Evolutionary conservation across 257 asterid species (phyloP), one percentile per base, ranked within the genome.

Genomic region (Ocimum tenuiflorum): DNA sequence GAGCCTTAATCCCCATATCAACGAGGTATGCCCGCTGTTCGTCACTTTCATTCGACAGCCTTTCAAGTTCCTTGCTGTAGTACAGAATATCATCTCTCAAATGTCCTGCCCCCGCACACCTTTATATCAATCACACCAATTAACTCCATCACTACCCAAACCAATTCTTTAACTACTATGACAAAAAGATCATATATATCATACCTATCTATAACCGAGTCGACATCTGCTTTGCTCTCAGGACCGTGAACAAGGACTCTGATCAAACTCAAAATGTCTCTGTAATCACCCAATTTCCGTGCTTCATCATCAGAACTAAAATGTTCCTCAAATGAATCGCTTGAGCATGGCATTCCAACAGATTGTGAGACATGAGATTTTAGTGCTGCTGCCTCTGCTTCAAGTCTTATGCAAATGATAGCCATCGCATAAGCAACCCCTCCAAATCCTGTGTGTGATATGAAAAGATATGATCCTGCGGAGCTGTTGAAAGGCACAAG

Each of bases 41-140:
- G 58, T 86, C 96, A 46, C 77, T 78, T 35, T 60, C 83, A 72
- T 77, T 73, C 12, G 83, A 64, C 70, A 80, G 78, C 79, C 77
- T 84, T 71, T 87, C 96, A 53, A 89, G 85, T 76, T 87, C 94
- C 81, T 81, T 81, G 56, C 75, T 60, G 77, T 84, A 84, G 77
- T 81, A 67, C 42, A 87, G 77, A 69, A 87, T 92, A 77, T 92
- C 99, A 48, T 87, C 95, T 72, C 91, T 83, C 73, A 89, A 74
- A 81, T 92, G 96, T 60, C 99, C 97, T 54, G 99, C 97, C 71
- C 99, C 97, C 39, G 96, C 87, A 82, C 99, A 87, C 86, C 97
- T 92, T 50, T 50, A 64, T 43, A 69, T 68, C 55, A n/a, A n/a
- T n/a, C n/a, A n/a, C n/a, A n/a, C n/a, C n/a, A n/a, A n/a, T n/a